Evolutionary conservation across 1,139 yeast species (phyloP).

Genomic region (Zygosaccharomyces pseudobailii): DNA sequence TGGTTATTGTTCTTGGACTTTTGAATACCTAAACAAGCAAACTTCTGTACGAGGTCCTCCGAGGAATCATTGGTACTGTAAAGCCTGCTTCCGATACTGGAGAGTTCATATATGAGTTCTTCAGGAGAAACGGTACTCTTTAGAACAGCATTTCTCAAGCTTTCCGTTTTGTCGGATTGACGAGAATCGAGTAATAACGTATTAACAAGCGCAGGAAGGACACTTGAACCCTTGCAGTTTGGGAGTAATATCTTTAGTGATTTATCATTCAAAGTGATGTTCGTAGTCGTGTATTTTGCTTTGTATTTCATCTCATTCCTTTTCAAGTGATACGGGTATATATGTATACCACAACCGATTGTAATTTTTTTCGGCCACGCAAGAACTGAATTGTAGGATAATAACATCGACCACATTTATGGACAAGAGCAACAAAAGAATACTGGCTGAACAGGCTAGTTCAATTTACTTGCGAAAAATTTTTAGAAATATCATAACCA

Average conservation of each 20-base stretch:
- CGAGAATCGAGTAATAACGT: not conserved
- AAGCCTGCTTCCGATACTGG: not conserved
- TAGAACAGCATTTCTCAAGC: not conserved
- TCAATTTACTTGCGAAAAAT: too few species aligned
- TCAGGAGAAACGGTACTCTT: not conserved
- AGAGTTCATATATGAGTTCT: not conserved
- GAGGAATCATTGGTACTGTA: not conserved
- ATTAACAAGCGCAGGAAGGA: not conserved
- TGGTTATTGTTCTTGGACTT: constrained; percentile 18
- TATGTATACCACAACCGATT: too few species aligned
- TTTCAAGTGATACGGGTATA: not conserved
- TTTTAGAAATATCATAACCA: too few species aligned
- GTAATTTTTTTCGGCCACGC: too few species aligned
- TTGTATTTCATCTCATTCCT: not conserved
- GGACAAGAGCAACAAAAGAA: too few species aligned
- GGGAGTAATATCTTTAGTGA: not conserved
- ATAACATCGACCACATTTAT: too few species aligned
- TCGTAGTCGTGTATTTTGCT: not conserved
- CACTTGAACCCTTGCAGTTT: not conserved
- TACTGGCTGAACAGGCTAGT: too few species aligned
- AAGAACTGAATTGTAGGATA: too few species aligned
- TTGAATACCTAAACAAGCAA: constrained; percentile 43
- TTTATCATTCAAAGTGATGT: not conserved
- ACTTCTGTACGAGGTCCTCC: constrained; percentile 39
- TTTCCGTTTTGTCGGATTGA: not conserved